Base-by-base conservation (phyloP, 768 basidiomycete species). In the Xanthoconium stramineum region DNA sequence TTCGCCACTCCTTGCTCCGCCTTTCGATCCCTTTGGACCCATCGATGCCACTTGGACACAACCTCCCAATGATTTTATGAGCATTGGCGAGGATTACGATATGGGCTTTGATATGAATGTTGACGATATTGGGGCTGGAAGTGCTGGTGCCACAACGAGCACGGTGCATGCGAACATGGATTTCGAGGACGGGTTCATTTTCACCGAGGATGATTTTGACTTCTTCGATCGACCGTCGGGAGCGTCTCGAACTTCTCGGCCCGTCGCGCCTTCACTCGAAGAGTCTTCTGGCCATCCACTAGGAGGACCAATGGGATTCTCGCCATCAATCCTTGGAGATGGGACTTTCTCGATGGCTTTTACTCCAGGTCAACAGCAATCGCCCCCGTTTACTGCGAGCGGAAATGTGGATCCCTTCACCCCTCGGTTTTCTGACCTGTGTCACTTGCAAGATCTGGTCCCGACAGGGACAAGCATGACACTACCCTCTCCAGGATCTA, bases 191-290 rank as follows among this genome's bases (percentile, higher is more conserved):
- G 79, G 76, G 1, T 86, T 93, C 62, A 62, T 59, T 24, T 70
- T 72, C 47, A 92, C 91, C 0, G 91, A 94, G 50, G 91, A 92
- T 53, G 91, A 94, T 69, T 94, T 94, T 69, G 87, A 82, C 67
- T 94, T 91, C 71, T 94, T 93, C 66, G 90, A 94, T 65, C 78
- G 77, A 28, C 84, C 83, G 0, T 74, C 79, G 1, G 56, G 61
- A 30, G 55, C 62, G 43, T 50, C 65, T 9, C 65, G 69, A 33
- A 36, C 63, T 37, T 28, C 68, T 39, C 61, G 61, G 13, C 55
- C 65, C 29, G 55, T 65, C 1, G 40, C 39, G 37, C 50, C 57
- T 50, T 47, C 67, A 14, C 57, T 66, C 17, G 61, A 53, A 48
- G 60, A 58, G 14, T 17, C 62, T 20, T 61, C 67, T n/a, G 60